Evolutionary conservation across 2,329 filamentous ascomycete genomes (phyloP).

Genomic region (Fonsecaea pugnacius): DNA sequence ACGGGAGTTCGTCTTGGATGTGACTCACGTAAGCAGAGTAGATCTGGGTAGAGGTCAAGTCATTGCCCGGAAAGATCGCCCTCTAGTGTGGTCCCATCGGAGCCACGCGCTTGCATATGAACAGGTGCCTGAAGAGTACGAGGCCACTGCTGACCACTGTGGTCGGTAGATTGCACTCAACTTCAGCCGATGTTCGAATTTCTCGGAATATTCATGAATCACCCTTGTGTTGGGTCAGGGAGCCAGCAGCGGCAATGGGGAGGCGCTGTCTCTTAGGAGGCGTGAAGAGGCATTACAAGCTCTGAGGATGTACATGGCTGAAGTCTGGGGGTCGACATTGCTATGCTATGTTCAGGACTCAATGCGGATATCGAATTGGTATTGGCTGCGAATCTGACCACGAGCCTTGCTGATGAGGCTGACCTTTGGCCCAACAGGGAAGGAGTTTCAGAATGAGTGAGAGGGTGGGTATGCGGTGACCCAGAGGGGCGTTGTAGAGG

Average conservation of each 20-base stretch:
- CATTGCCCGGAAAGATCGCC: not conserved
- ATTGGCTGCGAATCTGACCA: not conserved
- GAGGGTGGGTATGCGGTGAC: not conserved
- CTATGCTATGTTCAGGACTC: not conserved
- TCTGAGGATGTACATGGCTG: not conserved
- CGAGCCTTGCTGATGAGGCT: not conserved
- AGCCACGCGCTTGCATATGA: not conserved
- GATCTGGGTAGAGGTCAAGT: not conserved
- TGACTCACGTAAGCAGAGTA: not conserved
- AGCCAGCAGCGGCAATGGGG: not conserved
- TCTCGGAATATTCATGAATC: not conserved
- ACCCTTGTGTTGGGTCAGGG: not conserved
- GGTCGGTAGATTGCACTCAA: not conserved
- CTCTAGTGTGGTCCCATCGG: not conserved
- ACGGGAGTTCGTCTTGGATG: not conserved
- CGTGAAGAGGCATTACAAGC: not conserved
- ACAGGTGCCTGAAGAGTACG: not conserved
- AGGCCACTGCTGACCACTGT: not conserved
- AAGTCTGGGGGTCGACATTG: not conserved
- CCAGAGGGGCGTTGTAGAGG: too few relatives aligned
- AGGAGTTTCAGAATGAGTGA: not conserved
- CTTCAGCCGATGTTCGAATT: not conserved
- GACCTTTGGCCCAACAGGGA: not conserved
- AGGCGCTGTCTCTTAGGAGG: not conserved
- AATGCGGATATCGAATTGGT: not conserved